Conservation (phyloP, 73 alveolate species). For the Urostyla sp. region DNA sequence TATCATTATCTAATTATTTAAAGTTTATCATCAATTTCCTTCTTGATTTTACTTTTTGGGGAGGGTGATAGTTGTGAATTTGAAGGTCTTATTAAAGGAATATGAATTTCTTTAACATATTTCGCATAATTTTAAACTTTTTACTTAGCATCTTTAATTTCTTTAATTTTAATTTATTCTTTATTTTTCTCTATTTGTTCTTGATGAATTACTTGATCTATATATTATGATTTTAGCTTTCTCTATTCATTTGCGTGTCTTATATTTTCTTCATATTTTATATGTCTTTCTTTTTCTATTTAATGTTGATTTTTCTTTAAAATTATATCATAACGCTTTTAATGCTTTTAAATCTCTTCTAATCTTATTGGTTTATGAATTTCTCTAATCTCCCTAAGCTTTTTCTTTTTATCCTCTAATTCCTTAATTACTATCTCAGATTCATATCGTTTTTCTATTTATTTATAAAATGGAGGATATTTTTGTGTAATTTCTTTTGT, state of each 20-base stretch:
- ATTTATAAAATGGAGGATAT: neutral
- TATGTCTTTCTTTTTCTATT: neutral
- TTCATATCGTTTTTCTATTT: neutral
- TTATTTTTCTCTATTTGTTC: neutral
- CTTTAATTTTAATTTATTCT: neutral
- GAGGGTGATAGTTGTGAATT: too few species aligned
- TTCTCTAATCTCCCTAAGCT: neutral
- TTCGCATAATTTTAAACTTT: neutral
- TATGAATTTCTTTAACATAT: slow-evolving; percentile 10
- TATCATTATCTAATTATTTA: neutral
- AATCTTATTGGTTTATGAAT: neutral
- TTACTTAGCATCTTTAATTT: neutral
- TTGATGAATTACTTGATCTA: neutral
- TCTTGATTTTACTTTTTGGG: neutral
- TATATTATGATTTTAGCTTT: neutral
- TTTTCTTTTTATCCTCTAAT: neutral
- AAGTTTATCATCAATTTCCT: neutral
- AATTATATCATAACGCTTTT: neutral
- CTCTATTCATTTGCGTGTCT: neutral
- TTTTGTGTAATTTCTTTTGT: too few species aligned
- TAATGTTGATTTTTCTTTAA: neutral
- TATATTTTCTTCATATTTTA: neutral
- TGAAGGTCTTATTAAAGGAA: neutral
- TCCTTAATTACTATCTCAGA: neutral
- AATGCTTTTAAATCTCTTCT: neutral